Conservation (phyloP, 306 rosid species). For the Gillenia trifoliata region DNA sequence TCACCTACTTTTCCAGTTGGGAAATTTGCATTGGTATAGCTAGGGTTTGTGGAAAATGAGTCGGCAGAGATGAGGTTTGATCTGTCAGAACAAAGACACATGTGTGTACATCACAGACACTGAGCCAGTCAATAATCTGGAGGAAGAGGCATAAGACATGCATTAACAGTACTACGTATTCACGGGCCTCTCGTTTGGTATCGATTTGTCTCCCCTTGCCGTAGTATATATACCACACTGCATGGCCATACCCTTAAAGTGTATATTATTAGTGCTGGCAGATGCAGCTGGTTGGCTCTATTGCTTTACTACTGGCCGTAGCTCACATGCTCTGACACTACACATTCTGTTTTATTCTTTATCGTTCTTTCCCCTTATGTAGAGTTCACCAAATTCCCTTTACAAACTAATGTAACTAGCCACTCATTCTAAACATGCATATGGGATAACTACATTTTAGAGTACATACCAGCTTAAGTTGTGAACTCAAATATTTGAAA, state of each 20-base stretch:
- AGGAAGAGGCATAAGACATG: background rate
- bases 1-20: background rate
- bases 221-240: background rate
- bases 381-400: slow-evolving; percentile 15
- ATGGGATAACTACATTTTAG: too few species aligned
- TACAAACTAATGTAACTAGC: background rate
- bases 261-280: background rate
- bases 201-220: background rate
- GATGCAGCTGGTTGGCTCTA: slow-evolving; percentile 14
- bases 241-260: background rate
- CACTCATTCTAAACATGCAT: background rate
- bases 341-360: slow-evolving; percentile 52
- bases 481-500: background rate
- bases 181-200: slow-evolving; percentile 1
- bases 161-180: background rate
- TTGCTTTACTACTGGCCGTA: slow-evolving; percentile 18
- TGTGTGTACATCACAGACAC: background rate
- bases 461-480: background rate
- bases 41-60: background rate
- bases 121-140: background rate
- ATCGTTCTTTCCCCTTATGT: slow-evolving; percentile 29
- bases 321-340: slow-evolving; percentile 70
- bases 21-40: background rate
- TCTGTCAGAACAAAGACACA: background rate
- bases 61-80: background rate